phyloP scores from a whole-genome alignment of 345 rosid genomes.

The Dimocarpus longan region DNA sequence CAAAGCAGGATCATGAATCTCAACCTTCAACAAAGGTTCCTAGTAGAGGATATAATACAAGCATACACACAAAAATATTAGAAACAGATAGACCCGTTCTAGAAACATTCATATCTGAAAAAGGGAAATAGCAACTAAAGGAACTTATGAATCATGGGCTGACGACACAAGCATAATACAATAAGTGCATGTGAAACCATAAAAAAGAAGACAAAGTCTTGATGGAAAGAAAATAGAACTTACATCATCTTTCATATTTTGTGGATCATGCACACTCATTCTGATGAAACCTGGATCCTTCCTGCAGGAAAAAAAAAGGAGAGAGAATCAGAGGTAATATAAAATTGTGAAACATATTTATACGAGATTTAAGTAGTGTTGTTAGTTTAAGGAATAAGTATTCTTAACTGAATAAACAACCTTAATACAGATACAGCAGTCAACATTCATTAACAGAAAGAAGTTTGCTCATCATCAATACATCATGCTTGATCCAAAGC shows the following conservation, averaged over 20 bases:
- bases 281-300: constrained; percentile 94
- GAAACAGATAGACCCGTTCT: background rate
- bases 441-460: constrained; percentile 10
- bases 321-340: background rate
- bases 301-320: constrained; percentile 46
- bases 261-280: constrained; percentile 78
- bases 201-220: background rate
- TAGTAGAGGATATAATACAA: constrained; percentile 28
- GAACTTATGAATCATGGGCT: background rate
- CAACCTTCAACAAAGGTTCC: constrained; percentile 93
- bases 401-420: background rate
- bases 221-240: constrained; percentile 31
- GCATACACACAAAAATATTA: background rate
- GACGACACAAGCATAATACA: background rate
- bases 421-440: background rate
- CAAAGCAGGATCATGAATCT: constrained; percentile 88
- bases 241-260: constrained; percentile 92
- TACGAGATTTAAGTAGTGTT: background rate
- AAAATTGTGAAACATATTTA: background rate
- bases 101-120: background rate
- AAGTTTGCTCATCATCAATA: too few species aligned
- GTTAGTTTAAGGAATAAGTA: background rate
- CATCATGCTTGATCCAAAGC: background rate
- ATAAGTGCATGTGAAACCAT: background rate
- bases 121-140: background rate